phyloP scores from a whole-genome alignment of 2,329 filamentous ascomycete species.

The Fusarium secorum region DNA sequence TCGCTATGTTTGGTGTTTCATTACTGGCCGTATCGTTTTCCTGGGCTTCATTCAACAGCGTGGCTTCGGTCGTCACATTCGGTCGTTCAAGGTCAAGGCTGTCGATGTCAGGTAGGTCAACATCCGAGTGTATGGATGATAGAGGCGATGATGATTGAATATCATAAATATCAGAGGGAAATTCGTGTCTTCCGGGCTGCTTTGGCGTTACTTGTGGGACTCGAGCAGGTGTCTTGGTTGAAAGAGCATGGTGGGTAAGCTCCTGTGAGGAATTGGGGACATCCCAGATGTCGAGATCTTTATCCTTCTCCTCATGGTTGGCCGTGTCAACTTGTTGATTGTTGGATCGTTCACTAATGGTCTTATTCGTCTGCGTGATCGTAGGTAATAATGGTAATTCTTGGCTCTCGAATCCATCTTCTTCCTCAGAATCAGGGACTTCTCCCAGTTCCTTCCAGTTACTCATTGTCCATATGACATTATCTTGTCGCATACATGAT shows the following conservation, averaged over 20 bases:
- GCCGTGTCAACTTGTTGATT: background rate
- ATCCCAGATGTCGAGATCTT: constrained; percentile 47
- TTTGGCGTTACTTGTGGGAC: constrained; percentile 2
- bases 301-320: constrained; percentile 6
- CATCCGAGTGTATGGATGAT: constrained; percentile 46
- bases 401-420: constrained; percentile 53
- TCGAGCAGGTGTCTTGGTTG: constrained; percentile 3
- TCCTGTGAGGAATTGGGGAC: constrained; percentile 49
- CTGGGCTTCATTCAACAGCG: background rate
- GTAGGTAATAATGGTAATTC: constrained; percentile 22
- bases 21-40: constrained; percentile 35
- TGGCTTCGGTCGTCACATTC: background rate
- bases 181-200: background rate
- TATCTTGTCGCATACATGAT: constrained; percentile 32
- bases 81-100: constrained; percentile 16
- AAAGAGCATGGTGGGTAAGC: background rate
- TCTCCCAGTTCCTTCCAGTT: constrained; percentile 61
- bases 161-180: background rate
- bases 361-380: constrained; percentile 4
- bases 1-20: constrained; percentile 49
- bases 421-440: constrained; percentile 61
- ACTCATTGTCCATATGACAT: constrained; percentile 50
- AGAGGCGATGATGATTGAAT: constrained; percentile 46
- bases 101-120: constrained; percentile 35
- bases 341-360: background rate